A percentile compares a stretch with the other conserved stretches of the same genome.
Conservation (phyloP, 1,284 basidiomycete genomes). For the Inonotus hispidus region DNA sequence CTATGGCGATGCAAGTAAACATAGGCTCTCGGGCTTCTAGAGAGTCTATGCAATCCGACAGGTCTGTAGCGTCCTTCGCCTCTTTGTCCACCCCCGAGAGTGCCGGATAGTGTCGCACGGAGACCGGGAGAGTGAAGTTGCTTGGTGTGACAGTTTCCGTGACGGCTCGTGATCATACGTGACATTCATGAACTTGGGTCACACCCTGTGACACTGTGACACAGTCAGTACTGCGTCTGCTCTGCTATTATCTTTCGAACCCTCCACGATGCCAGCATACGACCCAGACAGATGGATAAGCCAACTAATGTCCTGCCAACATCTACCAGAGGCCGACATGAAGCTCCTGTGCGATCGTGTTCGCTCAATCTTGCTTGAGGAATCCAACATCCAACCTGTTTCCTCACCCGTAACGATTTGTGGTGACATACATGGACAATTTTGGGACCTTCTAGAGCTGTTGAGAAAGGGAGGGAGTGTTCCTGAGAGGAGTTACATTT, state of each 20-base stretch:
- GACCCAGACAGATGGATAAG: constrained; percentile 71
- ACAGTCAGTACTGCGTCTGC: background rate
- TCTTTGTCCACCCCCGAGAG: too few species aligned
- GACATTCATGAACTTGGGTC: background rate
- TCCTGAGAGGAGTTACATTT: constrained; percentile 91
- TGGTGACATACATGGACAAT: constrained; percentile 93
- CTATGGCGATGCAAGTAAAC: too few species aligned
- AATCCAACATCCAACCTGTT: constrained; percentile 93
- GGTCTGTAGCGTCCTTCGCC: too few species aligned
- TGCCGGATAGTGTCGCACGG: too few species aligned
- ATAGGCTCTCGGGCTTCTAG: too few species aligned
- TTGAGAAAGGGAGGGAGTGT: constrained; percentile 85
- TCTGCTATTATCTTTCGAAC: background rate
- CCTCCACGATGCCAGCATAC: constrained; percentile 34
- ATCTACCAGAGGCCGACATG: constrained; percentile 90
- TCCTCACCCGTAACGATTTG: constrained; percentile 89
- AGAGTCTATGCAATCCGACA: too few species aligned
- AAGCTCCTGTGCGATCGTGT: constrained; percentile 86
- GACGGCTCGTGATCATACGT: too few species aligned
- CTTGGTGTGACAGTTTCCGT: too few species aligned
- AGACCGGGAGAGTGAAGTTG: too few species aligned
- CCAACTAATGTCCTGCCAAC: constrained; percentile 79
- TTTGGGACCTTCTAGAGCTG: constrained; percentile 92
- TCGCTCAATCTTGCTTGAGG: constrained; percentile 83
- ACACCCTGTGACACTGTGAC: background rate